Base-by-base conservation (phyloP, 2,329 filamentous ascomycete species). In the Beauveria pseudobassiana region DNA sequence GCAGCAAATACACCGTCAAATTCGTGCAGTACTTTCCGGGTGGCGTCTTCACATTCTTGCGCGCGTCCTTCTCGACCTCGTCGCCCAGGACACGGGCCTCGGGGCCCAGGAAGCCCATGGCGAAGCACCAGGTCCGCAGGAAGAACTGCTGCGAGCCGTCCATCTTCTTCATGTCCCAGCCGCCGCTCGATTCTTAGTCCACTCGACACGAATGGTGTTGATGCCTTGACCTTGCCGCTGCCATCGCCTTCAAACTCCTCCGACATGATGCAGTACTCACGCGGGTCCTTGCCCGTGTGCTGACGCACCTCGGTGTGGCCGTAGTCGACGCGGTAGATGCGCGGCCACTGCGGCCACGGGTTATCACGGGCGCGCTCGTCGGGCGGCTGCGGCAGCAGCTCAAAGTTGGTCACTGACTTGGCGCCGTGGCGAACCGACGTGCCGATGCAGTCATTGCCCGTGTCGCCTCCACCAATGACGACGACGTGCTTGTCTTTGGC, bases 161-260 rank as follows among this genome's bases (percentile, higher is more conserved):
- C 38, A 96, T 82, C 75, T 96, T 93, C 84, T 96, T 96, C 92
- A 98, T 97, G 77, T 97, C 93, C 93, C 93, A 98, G 50, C 93
- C 93, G 67, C 93, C 93, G 64, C 85, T 87, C 30, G 90, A 59
- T 87, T 91, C 82, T 93, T 95, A 69, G 91, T 95, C 93, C 93
- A 98, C 75, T 97, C 93, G 49, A 98, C 93, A 60, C 93, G 91
- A 63, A 95, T 86, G 49, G 92, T 96, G 78, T 95, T 96, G 82
- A 98, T 96, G 65, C 93, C 81, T 92, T 96, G 72, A 98, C 91
- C 66, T 88, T 88, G 73, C 93, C 93, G 55, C 77, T 85, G 64
- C 91, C 93, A 69, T 96, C 91, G 67, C 93, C 91, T 64, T 96
- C 91, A 68, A 98, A 98, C 70, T 96, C 91, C 79, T 96, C 93